These are phyloP conservation scores for Rutstroemia sp. DNA, from an alignment of 2,329 filamentous ascomycete genomes.

Conservation along the genomic window DNA sequence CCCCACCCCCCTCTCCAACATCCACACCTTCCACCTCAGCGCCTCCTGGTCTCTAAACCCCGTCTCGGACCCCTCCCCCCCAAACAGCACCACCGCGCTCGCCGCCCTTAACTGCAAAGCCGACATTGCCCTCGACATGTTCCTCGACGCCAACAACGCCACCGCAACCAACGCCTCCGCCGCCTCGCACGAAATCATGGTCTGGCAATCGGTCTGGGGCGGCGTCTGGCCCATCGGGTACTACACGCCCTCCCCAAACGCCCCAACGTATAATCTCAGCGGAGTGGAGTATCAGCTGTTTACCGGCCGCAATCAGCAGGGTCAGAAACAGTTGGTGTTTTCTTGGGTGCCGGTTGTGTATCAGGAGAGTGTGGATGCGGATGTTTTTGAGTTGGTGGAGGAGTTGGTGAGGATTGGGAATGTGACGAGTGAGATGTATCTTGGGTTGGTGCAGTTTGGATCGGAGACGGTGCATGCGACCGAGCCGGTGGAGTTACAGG, in stretches of 20 bases:
- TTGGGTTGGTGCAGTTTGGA: constrained; percentile 3
- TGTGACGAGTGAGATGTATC: neutral
- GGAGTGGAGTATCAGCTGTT: neutral
- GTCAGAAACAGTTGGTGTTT: constrained; percentile 1
- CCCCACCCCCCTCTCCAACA: constrained; percentile 4
- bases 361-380: neutral
- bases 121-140: constrained; percentile 7
- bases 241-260: neutral
- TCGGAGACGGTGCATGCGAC: constrained; percentile 1
- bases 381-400: neutral
- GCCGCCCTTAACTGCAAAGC: constrained; percentile 1
- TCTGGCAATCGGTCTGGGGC: constrained; percentile 7
- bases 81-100: neutral
- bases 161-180: neutral
- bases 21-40: constrained; percentile 9
- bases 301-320: neutral
- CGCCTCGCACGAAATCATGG: constrained; percentile 3
- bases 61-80: neutral
- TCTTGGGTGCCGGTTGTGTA: neutral
- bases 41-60: constrained; percentile 4
- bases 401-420: neutral
- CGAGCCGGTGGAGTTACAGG: neutral
- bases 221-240: constrained; percentile 8
- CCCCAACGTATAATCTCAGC: neutral
- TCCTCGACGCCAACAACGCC: neutral